Evolutionary conservation across 2,329 filamentous ascomycete species (phyloP), one percentile per base, ranked within the genome.

Genomic region (Colletotrichum incanum): DNA sequence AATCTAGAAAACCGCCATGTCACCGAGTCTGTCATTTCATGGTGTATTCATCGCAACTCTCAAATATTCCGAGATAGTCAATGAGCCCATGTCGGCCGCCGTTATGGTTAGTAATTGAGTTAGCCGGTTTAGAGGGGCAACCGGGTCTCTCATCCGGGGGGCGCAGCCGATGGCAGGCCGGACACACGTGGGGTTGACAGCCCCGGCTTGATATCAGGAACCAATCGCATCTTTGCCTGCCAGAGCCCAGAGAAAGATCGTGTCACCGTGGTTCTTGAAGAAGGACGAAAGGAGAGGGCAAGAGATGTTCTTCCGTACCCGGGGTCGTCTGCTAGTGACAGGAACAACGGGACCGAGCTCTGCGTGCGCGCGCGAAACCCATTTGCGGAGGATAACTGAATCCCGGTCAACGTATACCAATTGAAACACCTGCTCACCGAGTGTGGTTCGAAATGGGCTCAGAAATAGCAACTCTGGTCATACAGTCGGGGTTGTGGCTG

Each of bases 221-320:
- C 70, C 70, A 72, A 65, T 72, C 70, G 70, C 54, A 61, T 72
- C 54, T 60, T 39, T 26, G 20, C 23, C 28, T 23, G 28, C 45
- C n/a, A 18, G 41, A 34, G 23, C 65, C 23, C 14, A 28, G 28
- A 23, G 31, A 23, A 45, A n/a, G 37, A 4, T 39, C 49, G 37
- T 69, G 65, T 59, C 65, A 16, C 37, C 50, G 39, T 65, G 47
- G 37, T 52, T 66, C 37, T 34, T 34, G 54, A 65, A 23, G 49
- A 8, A 20, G 28, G 23, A 49, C 50, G 31, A 37, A 39, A 59
- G 37, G 26, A 20, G 34, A 28, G 43, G 18, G 34, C 28, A 28
- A 58, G 28, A 45, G 26, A 26, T 16, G 39, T 26, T 61, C 49
- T 56, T 49, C 37, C 26, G 16, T 61, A 16, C 20, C 37, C 23